Base-by-base conservation (phyloP, 768 basidiomycete species). In the Omphalotus guepiniiformis region DNA sequence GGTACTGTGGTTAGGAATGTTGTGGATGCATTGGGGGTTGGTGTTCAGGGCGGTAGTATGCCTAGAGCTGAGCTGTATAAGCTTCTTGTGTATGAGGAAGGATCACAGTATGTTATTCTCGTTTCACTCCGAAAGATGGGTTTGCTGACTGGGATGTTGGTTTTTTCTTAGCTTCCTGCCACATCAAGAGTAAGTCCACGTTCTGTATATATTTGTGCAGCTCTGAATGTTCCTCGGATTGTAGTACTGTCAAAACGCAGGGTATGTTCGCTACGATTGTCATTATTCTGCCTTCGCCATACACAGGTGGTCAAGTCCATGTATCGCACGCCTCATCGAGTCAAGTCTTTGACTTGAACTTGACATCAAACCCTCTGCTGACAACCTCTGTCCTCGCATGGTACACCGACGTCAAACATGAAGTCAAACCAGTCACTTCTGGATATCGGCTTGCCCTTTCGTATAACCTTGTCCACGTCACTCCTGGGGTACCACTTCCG, bases 261-360 rank as follows among this genome's bases (percentile, higher is more conserved):
- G 74, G 71, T 1, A 77, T 76, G 73, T 78, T 80, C 50, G 78
- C 77, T 8, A 75, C 77, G 0, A 58, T 76, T 19, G 61, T 78
- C 37, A 58, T 79, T 22, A 53, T 76, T 5, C 65, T 79, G 2
- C 76, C 76, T 3, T 76, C 76, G 1, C 51, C 42, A 6, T 76
- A 72, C 51, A 63, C 63, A 1, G 78, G 78, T 6, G 78, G 77
- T 4, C 57, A 70, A 43, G 68, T 74, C 3, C 68, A 68, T 42
- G 58, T 78, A 4, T 66, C 72, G 0, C 74, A 76, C 57, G 61
- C 62, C 1, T 53, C 54, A 15, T 53, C 55, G 6, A 60, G 58
- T 4, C 55, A 64, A 42, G 58, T 66, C 6, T 63, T 76, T 50
- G 69, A 76, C 54, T 55, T 66, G 3, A 55, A 69, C 2, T 12